These are phyloP conservation scores for Lomentospora prolificans DNA, from an alignment of 2,329 filamentous ascomycete genomes.

Conservation along the genomic window DNA sequence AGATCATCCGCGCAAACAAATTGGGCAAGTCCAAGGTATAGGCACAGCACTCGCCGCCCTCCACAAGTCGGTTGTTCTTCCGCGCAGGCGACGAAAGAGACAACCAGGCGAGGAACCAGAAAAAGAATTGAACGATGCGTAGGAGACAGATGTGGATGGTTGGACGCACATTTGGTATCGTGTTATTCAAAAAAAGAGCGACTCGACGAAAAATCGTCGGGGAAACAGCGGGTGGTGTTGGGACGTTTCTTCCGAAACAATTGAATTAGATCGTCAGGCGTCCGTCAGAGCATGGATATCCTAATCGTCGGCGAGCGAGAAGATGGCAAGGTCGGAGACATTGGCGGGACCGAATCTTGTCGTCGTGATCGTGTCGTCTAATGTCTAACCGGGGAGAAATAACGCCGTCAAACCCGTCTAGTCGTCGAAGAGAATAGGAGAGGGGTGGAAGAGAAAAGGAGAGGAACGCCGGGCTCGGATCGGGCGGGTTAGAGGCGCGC, in stretches of 20 bases:
- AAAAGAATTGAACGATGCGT: neutral
- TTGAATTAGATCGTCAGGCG: constrained; percentile 12
- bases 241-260: constrained; percentile 5
- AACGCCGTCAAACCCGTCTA: constrained; percentile 1
- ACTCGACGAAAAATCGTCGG: constrained; percentile 37
- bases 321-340: constrained; percentile 4
- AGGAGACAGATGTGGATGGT: no score
- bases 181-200: constrained; percentile 30
- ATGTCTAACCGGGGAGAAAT: constrained; percentile 2
- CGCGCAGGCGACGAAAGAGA: no score
- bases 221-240: constrained; percentile 10
- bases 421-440: constrained; percentile 7
- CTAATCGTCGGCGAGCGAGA: constrained; percentile 6
- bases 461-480: constrained; percentile 4
- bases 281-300: constrained; percentile 15
- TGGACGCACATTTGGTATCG: constrained; percentile 15
- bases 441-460: constrained; percentile 7
- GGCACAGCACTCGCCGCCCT: neutral
- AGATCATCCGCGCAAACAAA: constrained; percentile 16
- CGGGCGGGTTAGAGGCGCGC: constrained; percentile 9
- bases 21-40: neutral
- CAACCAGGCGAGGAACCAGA: no score
- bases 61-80: no score
- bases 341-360: neutral
- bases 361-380: neutral